Conservation (phyloP, 352 stramenopile species). For the Pythium brachiatum region DNA sequence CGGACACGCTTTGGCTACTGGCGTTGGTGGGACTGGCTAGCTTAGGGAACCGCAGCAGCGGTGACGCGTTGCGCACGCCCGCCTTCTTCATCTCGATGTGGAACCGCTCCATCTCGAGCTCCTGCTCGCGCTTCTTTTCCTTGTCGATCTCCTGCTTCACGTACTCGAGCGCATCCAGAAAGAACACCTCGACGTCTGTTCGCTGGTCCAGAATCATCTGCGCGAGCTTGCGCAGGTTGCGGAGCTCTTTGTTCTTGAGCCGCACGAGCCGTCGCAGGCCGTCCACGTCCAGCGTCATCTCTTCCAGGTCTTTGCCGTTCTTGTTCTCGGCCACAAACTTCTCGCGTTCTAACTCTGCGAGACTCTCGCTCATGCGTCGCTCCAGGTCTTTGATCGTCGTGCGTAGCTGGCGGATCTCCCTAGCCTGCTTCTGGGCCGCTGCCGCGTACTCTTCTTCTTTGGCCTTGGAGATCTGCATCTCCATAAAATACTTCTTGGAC, state of each 20-base stretch:
- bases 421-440: conserved; percentile 69
- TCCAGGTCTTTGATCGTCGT: conserved; percentile 73
- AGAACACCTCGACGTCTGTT: conserved; percentile 91
- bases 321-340: conserved; percentile 47
- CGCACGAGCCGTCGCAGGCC: conserved; percentile 82
- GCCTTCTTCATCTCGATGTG: conserved; percentile 48
- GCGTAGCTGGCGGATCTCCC: conserved; percentile 73
- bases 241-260: conserved; percentile 93
- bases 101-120: conserved; percentile 53
- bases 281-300: conserved; percentile 83
- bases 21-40: conserved; percentile 27
- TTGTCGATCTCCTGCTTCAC: conserved; percentile 77
- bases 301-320: conserved; percentile 67
- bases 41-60: conserved; percentile 47
- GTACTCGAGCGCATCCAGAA: conserved; percentile 89
- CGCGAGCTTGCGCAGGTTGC: conserved; percentile 83
- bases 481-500: conserved; percentile 56
- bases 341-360: conserved; percentile 69
- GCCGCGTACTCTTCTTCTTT: conserved; percentile 89
- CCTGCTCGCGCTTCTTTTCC: conserved; percentile 46
- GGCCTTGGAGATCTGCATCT: conserved; percentile 73
- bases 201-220: conserved; percentile 91
- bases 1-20: background rate
- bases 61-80: conserved; percentile 26
- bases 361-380: conserved; percentile 61